Evolutionary conservation across 2,329 filamentous ascomycete genomes (phyloP).

Genomic region (Talaromyces islandicus): DNA sequence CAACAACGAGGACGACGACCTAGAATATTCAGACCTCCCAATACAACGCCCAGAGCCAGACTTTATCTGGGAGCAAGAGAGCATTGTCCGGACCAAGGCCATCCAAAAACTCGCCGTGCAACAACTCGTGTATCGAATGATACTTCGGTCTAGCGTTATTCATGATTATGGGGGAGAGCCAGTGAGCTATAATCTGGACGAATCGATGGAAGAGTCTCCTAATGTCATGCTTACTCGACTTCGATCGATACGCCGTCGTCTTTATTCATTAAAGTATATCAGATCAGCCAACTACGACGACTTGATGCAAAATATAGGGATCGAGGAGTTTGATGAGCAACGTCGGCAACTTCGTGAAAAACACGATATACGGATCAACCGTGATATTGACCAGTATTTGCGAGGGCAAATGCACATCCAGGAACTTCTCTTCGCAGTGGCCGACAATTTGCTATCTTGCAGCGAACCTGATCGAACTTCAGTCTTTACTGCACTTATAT

Average conservation of each 20-base stretch:
- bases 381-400: constrained; percentile 24
- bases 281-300: constrained; percentile 24
- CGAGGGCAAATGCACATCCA: constrained; percentile 26
- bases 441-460: constrained; percentile 29
- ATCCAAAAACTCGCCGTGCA: constrained; percentile 34
- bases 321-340: constrained; percentile 16
- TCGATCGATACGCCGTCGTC: constrained; percentile 24
- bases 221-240: constrained; percentile 29
- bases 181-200: constrained; percentile 25
- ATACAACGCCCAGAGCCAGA: constrained; percentile 6
- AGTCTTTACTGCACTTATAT: constrained; percentile 28
- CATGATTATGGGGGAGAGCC: constrained; percentile 31
- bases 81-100: constrained; percentile 28
- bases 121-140: constrained; percentile 33
- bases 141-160: constrained; percentile 33
- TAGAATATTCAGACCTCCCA: constrained; percentile 10
- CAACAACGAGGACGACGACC: not conserved
- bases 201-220: constrained; percentile 24
- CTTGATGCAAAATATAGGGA: constrained; percentile 16
- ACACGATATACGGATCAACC: constrained; percentile 24
- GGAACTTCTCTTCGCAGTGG: constrained; percentile 29
- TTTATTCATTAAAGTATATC: constrained; percentile 23
- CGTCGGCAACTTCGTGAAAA: constrained; percentile 14
- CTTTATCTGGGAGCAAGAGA: constrained; percentile 22
- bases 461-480: constrained; percentile 31